These are phyloP conservation scores for Collybiopsis luxurians DNA, from an alignment of 768 basidiomycete genomes.

Conservation along the genomic window DNA sequence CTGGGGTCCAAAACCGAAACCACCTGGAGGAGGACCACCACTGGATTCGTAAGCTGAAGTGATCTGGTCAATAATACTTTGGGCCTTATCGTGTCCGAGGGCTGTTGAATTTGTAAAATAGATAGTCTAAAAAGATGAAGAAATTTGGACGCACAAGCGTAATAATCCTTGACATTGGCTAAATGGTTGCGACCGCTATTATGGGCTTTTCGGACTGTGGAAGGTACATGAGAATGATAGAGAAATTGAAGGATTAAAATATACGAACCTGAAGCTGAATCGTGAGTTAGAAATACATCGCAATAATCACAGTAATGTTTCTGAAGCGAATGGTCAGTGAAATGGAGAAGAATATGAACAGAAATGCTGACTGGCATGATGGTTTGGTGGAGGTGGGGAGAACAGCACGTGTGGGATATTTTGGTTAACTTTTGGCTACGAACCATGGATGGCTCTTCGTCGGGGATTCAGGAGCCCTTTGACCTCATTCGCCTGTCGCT, in stretches of 20 bases:
- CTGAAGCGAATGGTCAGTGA: conserved; percentile 31
- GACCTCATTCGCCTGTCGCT: conserved; percentile 95
- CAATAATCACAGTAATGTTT: conserved; percentile 96
- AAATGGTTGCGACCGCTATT: conserved; percentile 98
- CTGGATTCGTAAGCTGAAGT: conserved; percentile 88
- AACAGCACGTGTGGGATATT: conserved; percentile 1
- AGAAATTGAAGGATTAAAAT: conserved; percentile 10
- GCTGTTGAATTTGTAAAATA: too few species aligned
- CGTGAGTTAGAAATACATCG: conserved; percentile 92
- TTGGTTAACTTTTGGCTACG: background rate
- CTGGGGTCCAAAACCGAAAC: conserved; percentile 83
- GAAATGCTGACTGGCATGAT: conserved; percentile 63
- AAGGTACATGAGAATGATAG: conserved; percentile 13
- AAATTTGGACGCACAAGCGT: conserved; percentile 64
- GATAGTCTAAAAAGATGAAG: conserved; percentile 11
- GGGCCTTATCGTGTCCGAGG: conserved; percentile 94
- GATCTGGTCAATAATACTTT: conserved; percentile 98
- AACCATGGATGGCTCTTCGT: conserved; percentile 66
- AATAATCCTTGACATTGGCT: conserved; percentile 95
- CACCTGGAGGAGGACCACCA: conserved; percentile 82
- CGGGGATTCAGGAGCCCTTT: conserved; percentile 92
- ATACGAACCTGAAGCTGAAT: conserved; percentile 80
- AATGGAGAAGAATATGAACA: background rate
- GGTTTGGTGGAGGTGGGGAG: conserved; percentile 19
- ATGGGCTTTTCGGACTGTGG: conserved; percentile 91